These are phyloP conservation scores for Corchorus olitorius DNA, from an alignment of 345 rosid species.

Conservation along the genomic window DNA sequence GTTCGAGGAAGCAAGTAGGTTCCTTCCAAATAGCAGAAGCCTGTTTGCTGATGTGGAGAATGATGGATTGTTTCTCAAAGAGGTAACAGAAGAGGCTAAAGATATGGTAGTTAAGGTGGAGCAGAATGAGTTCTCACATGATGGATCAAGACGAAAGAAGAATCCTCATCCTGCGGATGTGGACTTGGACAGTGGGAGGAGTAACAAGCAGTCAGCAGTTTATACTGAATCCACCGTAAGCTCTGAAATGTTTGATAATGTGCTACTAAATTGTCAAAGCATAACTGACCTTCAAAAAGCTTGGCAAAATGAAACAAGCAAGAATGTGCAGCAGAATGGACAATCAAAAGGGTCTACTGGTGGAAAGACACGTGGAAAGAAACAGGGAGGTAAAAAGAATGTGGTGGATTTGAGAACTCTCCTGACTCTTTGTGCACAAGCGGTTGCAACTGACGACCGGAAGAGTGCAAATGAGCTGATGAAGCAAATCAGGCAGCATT, in stretches of 20 bases:
- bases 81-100: constrained; percentile 31
- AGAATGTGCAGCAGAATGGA: constrained; percentile 29
- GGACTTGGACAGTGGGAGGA: constrained; percentile 38
- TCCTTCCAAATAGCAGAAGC: constrained; percentile 42
- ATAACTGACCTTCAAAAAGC: constrained; percentile 40
- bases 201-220: constrained; percentile 52
- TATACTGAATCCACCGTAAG: constrained; percentile 40
- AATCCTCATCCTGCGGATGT: constrained; percentile 35
- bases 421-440: constrained; percentile 58
- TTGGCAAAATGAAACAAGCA: constrained; percentile 34
- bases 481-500: constrained; percentile 51
- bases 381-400: constrained; percentile 37
- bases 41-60: constrained; percentile 33
- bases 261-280: constrained; percentile 41
- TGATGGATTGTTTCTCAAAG: constrained; percentile 31
- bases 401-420: constrained; percentile 58
- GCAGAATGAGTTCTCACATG: constrained; percentile 17
- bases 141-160: constrained; percentile 45
- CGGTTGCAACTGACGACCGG: constrained; percentile 44
- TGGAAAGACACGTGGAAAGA: constrained; percentile 44
- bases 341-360: constrained; percentile 34
- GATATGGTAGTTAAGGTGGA: constrained; percentile 20
- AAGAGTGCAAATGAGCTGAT: constrained; percentile 43
- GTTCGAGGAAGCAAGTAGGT: constrained; percentile 63
- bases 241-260: constrained; percentile 51